Base-by-base conservation (phyloP, 2,329 filamentous ascomycete species). In the Graphium sp. region DNA sequence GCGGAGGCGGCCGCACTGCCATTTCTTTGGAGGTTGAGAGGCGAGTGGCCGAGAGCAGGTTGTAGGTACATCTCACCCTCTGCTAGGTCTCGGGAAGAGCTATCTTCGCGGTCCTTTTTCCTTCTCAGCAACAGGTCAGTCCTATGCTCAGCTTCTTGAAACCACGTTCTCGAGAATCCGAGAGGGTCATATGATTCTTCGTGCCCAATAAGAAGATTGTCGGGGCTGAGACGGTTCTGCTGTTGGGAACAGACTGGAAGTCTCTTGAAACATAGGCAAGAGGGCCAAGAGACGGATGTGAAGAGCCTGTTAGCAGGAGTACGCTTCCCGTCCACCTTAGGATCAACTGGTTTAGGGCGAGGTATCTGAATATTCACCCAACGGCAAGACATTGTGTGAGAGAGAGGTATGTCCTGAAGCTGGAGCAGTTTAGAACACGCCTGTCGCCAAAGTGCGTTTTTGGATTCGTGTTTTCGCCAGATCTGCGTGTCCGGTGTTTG, bases 401-500 rank as follows among this genome's bases (percentile, higher is more conserved):
- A 48, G 10, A 52, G 41, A 12, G 60, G 52, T 5, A 68, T 52
- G 12, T 65, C 62, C 26, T 58, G 54, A 34, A 61, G 50, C 31
- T 63, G 56, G 4, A 72, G 48, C 15, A 66, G 47, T 32, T 53
- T 62, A 23, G 60, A 47, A 33, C 63, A 69, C 14, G 58, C 53
- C 24, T 49, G 53, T 30, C 58, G 63, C 63, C 62, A 66, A 9
- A 56, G 43, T 3, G 50, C 49, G 9, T 55, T 50, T 22, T 50
- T 53, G 10, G 52, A 47, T 21, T 60, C 55, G 14, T 42, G 52
- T 7, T 53, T 39, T 16, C 58, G 56, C 31, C 60, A 41, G 6
- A 56, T 44, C 35, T 68, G 65, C 0, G 62, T 59, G 36, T 64
- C 65, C 9, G 65, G 65, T 2, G 64, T 67, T 30, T 64, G 61